Conservation (phyloP, 1,284 basidiomycete species). For the Lentinus polychrous region DNA sequence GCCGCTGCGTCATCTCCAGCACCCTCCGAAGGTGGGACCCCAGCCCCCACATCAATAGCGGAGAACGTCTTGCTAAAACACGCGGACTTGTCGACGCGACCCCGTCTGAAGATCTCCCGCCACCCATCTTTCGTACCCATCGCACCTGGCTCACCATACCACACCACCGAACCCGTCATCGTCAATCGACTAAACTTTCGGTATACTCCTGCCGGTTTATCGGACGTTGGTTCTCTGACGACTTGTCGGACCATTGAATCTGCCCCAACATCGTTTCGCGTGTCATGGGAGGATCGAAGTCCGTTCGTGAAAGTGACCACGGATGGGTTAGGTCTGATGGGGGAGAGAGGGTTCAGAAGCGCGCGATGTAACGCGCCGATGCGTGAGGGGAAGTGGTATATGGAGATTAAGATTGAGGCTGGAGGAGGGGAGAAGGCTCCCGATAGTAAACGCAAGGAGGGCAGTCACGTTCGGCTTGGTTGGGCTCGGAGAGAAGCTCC, state of each 20-base stretch:
- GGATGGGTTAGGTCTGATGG: constrained; percentile 72
- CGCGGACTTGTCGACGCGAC: constrained; percentile 57
- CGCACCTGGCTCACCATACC: constrained; percentile 47
- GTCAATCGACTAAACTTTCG: constrained; percentile 75
- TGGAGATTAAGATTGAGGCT: constrained; percentile 79
- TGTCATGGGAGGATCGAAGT: constrained; percentile 86
- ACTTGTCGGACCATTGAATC: constrained; percentile 78
- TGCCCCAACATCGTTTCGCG: constrained; percentile 56
- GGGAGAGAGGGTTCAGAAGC: constrained; percentile 88
- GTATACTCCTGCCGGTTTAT: constrained; percentile 75
- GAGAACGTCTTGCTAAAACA: constrained; percentile 49
- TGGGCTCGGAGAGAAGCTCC: constrained; percentile 90
- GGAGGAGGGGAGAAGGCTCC: constrained; percentile 61
- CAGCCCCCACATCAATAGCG: constrained; percentile 22
- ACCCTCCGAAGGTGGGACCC: constrained; percentile 33
- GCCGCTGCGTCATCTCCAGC: constrained; percentile 40
- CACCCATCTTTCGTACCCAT: constrained; percentile 58
- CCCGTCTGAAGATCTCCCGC: constrained; percentile 63
- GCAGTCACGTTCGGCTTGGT: constrained; percentile 84
- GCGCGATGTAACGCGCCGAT: constrained; percentile 87
- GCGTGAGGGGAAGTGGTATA: constrained; percentile 90
- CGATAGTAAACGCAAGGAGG: constrained; percentile 47
- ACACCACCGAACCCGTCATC: constrained; percentile 61
- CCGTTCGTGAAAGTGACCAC: constrained; percentile 74
- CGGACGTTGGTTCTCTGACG: constrained; percentile 48